phyloP scores from a whole-genome alignment of 257 asterid species.

The Hygrophila difformis region DNA sequence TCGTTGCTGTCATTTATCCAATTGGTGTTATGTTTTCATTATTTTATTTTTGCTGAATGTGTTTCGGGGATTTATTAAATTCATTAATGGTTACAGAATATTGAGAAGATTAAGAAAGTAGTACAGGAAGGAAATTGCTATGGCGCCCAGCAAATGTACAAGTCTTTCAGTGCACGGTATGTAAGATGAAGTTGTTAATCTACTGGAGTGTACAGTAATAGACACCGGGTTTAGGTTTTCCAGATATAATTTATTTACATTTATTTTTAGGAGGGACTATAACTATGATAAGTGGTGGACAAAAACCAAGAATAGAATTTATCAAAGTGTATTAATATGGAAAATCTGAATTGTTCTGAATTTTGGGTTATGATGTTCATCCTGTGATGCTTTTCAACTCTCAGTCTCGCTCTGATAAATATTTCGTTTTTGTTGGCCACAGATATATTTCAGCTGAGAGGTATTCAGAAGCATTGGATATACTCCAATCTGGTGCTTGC shows the following conservation, averaged over 20 bases:
- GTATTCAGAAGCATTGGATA: slow-evolving; percentile 67
- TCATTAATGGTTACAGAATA: slow-evolving; percentile 46
- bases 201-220: too few species aligned
- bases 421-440: slow-evolving; percentile 14
- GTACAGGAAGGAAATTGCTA: slow-evolving; percentile 79
- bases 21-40: neutral
- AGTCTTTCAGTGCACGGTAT: slow-evolving; percentile 83
- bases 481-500: slow-evolving; percentile 92
- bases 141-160: slow-evolving; percentile 98
- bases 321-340: too few species aligned
- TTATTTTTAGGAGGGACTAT: too few species aligned
- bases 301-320: too few species aligned
- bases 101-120: slow-evolving; percentile 66
- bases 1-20: neutral
- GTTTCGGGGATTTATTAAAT: neutral
- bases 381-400: neutral
- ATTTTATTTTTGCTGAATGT: slow-evolving; percentile 1
- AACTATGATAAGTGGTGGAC: too few species aligned
- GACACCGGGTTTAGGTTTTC: too few species aligned
- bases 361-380: too few species aligned
- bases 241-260: too few species aligned
- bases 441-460: slow-evolving; percentile 64
- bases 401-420: neutral
- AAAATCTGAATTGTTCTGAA: too few species aligned
- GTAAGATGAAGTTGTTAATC: neutral